Conservation (phyloP, 331 rosid species). For the Prunus yedoensis region DNA sequence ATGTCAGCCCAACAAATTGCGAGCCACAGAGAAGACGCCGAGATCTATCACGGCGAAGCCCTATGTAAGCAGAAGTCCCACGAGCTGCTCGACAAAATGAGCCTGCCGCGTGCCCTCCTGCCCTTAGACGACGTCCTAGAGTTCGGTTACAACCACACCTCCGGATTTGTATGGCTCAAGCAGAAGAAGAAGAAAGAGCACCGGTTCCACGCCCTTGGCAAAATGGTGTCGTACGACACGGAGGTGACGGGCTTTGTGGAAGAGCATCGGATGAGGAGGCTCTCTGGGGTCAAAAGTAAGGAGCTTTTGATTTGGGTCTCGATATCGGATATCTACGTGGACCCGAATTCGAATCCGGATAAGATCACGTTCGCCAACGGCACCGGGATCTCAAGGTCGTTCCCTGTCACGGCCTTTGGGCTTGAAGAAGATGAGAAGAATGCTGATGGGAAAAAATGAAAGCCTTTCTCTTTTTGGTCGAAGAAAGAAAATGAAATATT, state of each 20-base stretch:
- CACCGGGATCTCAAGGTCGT: conserved; percentile 51
- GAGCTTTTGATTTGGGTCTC: conserved; percentile 53
- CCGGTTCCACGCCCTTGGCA: conserved; percentile 42
- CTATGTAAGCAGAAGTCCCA: conserved; percentile 50
- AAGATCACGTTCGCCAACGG: conserved; percentile 55
- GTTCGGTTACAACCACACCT: conserved; percentile 51
- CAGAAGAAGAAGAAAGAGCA: conserved; percentile 56
- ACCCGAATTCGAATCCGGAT: conserved; percentile 22
- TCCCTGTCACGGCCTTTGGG: conserved; percentile 54
- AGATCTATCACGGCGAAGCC: conserved; percentile 53
- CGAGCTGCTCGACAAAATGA: conserved; percentile 43
- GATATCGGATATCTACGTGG: conserved; percentile 48
- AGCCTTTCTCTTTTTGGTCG: not conserved
- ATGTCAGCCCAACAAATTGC: conserved; percentile 40
- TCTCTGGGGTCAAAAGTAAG: conserved; percentile 67
- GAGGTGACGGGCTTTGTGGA: conserved; percentile 63
- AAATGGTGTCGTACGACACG: conserved; percentile 46
- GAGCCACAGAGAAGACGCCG: conserved; percentile 42
- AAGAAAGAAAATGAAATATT: too few relatives aligned
- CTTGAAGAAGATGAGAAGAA: conserved; percentile 8
- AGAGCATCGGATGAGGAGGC: conserved; percentile 51
- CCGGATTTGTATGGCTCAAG: conserved; percentile 70
- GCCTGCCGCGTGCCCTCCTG: conserved; percentile 59
- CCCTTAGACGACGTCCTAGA: conserved; percentile 57
- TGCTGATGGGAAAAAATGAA: not conserved